Evolutionary conservation across 164 flowering plant genomes (phyloP), one percentile per base, ranked within the genome.

Genomic region (Euptelea pleiosperma): DNA sequence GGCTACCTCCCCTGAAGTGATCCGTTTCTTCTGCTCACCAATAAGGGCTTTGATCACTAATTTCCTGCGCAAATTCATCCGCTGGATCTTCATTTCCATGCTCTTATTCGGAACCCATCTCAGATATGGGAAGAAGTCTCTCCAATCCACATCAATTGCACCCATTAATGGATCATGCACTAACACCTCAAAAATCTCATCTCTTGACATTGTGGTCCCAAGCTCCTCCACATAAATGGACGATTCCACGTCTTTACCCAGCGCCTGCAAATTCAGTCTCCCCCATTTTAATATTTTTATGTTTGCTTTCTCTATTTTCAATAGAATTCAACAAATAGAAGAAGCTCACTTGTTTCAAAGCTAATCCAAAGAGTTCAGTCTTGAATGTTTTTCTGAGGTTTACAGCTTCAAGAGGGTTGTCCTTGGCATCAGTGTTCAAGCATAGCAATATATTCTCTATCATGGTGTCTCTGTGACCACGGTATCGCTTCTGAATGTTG

Each of bases 111-210:
- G 99, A 70, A 91, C 37, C 99, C 99, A 94, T 70, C 47, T 80
- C 29, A 94, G 66, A 63, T 84, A 91, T 15, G 99, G 97, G 63
- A 94, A 94, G 79, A 94, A 91, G 58, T 94, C 99, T 70, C 96
- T 82, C 98, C 98, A 92, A 26, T 89, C 98, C 52, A 89, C 96
- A 50, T 89, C 96, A 59, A 87, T 77, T 31, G 95, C 95, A 31
- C 91, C 98, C 73, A 75, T 82, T 96, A 92, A 79, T 22, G 79
- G 77, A 43, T 86, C 91, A 29, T 35, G 1, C 65, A 94, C 99
- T 54, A 91, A 64, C 64, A 75, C 67, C 25, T 78, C 52, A 62
- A 74, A 75, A 10, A 91, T 64, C 53, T 94, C 93, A 22, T 82
- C 67, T 63, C 76, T 81, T 39, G 96, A 73, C 47, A 91, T 16